A percentile compares a stretch with the other conserved stretches of the same genome.
Conservation (phyloP, 139 green algal genomes). For the Choricystis sp. region DNA sequence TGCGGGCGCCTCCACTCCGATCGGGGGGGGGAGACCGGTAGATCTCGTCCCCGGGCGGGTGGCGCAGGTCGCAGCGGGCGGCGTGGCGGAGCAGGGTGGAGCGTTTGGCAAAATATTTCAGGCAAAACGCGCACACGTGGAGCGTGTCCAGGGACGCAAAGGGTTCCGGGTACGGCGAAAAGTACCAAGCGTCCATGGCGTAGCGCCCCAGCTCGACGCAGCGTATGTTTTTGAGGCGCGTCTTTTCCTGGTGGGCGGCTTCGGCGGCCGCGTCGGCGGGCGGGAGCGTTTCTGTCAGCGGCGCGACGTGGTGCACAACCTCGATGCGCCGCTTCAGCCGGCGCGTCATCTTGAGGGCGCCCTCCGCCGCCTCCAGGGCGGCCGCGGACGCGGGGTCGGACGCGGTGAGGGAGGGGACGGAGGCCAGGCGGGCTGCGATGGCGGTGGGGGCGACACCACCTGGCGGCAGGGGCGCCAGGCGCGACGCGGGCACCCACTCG, state of each 20-base stretch:
- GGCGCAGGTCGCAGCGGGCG: conserved; percentile 26
- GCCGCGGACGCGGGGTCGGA: not conserved
- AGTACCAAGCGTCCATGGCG: conserved; percentile 53
- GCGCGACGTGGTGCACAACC: conserved; percentile 48
- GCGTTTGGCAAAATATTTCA: conserved; percentile 54
- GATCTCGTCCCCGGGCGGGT: conserved; percentile 71
- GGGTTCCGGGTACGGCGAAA: conserved; percentile 43
- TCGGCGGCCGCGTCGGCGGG: conserved; percentile 26
- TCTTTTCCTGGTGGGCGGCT: conserved; percentile 58
- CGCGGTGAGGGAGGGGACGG: not conserved
- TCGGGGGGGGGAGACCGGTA: conserved; percentile 39
- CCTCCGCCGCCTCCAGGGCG: not conserved
- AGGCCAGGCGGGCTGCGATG: not conserved
- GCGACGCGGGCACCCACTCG: conserved; percentile 52
- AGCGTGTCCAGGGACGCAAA: conserved; percentile 50
- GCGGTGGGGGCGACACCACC: no score
- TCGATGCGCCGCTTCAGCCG: conserved; percentile 59
- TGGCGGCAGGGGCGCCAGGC: not conserved
- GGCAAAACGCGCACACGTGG: conserved; percentile 79
- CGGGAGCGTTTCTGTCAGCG: conserved; percentile 3
- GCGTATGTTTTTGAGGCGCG: conserved; percentile 56
- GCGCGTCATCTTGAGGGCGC: conserved; percentile 52
- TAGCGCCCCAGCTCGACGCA: conserved; percentile 26
- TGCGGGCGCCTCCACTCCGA: conserved; percentile 12
- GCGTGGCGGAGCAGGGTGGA: conserved; percentile 41